Evolutionary conservation across 1,139 yeast species (phyloP), one percentile per base, ranked within the genome.

Genomic region (Saccharomycopsis hybrid): DNA sequence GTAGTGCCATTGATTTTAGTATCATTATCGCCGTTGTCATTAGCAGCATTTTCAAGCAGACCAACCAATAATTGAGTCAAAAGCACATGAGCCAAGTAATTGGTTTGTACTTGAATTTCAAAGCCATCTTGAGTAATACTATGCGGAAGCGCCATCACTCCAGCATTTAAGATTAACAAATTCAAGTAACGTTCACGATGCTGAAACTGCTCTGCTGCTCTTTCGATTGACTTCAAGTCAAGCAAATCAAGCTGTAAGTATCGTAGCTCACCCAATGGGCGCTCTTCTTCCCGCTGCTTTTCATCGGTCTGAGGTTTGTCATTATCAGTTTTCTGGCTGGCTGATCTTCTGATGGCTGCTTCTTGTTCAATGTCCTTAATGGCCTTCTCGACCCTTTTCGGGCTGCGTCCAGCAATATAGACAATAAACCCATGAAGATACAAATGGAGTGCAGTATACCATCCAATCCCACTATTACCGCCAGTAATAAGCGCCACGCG

Each of bases 31-130:
- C 18, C 18, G 18, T 18, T 18, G 18, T 18, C 18, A 18, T 18
- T 18, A 57, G 56, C 58, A 31, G 66, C 70, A 37, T 65, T 64
- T 51, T 74, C 75, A 57, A 87, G 65, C 44, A 77, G 56, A 1
- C 83, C 82, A 4, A 86, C 56, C 36, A 88, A 64, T 54, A 78
- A 69, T 52, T 82, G 76, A 0, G 94, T 80, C 38, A 88, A 69
- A 25, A 87, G 66, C 55, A 84, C 85, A 43, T 89, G 95, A 0
- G 94, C 76, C 5, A 88, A 68, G 60, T 82, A 87, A 63, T 86
- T 86, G 3, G 90, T 82, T 61, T 86, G 95, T 53, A 85, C 66
- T 61, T 86, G 95, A 32, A 85, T 73, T 62, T 89, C 96, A 60
- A 83, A 85, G 4, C 81, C 82, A 60, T 88, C 95, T 29, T 66